Base-by-base conservation (phyloP, 1,139 yeast species). In the Candida glucosophila region DNA sequence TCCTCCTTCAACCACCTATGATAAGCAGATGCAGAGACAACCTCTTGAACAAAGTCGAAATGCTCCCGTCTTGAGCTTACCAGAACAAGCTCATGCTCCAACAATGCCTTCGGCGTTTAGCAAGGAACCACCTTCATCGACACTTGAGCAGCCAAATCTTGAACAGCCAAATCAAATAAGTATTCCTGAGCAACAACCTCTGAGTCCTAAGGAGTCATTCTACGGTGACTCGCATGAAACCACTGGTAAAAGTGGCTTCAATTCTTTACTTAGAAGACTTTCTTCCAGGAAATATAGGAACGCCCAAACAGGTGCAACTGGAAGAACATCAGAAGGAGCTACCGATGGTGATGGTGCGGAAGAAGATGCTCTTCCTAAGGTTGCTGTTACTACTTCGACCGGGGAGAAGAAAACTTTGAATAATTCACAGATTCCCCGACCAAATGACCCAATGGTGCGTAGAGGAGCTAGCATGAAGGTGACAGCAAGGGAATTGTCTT, bases 71-170 rank as follows among this genome's bases (percentile, higher is more conserved):
- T 42, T 60, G 25, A 29, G 77, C 9, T 65, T 71, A 42, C 86
- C 86, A 6, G 78, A 75, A 39, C 82, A 76, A 36, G 85, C 83
- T 0, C 82, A 78, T 41, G 75, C 81, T 3, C n/a, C n/a, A n/a
- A 31, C 40, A 15, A 34, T 43, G 5, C 35, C 39, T 20, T 27
- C 44, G 24, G 29, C 42, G 2, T 36, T 37, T 19, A 30, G 32
- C 23, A 37, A 43, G 26, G 28, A 34, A 8, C 29, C 46, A 2
- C 40, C 33, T 17, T 31, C 49, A 4, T 34, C 46, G 10, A n/a
- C n/a, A n/a, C n/a, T n/a, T n/a, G n/a, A n/a, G n/a, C n/a, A n/a
- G n/a, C n/a, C n/a, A n/a, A 30, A 40, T 10, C 22, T 30, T 15
- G 32, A 35, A 6, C 28, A 31, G 14, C 22, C 12, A n/a, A 27